Evolutionary conservation across 2,329 filamentous ascomycete species (phyloP).

Genomic region (Chrysoporthe puriensis): DNA sequence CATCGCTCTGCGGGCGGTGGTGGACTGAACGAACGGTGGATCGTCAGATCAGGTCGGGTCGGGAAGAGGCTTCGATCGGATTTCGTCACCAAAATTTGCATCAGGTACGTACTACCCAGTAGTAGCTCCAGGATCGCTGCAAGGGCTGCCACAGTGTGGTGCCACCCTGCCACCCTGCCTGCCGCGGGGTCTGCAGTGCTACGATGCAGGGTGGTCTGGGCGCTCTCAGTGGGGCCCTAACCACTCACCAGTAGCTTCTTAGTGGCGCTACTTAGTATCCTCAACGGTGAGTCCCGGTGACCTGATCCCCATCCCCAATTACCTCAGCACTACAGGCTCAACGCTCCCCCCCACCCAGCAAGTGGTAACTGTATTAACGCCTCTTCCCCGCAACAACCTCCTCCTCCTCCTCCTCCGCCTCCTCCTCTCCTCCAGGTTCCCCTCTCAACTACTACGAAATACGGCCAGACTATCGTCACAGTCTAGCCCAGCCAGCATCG

Average conservation of each 20-base stretch:
- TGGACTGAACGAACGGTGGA: background rate
- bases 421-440: background rate
- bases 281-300: background rate
- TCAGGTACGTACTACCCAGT: background rate
- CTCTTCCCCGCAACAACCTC: slow-evolving; percentile 5
- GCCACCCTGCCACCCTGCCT: background rate
- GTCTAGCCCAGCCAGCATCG: background rate
- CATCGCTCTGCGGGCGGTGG: slow-evolving; percentile 5
- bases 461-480: background rate
- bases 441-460: background rate
- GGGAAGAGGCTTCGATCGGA: background rate
- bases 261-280: background rate
- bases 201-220: background rate
- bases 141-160: background rate
- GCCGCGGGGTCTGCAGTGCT: background rate
- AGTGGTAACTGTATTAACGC: background rate
- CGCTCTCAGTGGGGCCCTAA: background rate
- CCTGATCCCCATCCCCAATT: background rate
- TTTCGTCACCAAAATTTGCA: slow-evolving; percentile 17
- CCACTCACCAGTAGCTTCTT: background rate
- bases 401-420: background rate
- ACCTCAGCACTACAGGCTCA: slow-evolving; percentile 6
- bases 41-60: background rate
- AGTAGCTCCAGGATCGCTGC: slow-evolving; percentile 2
- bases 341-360: background rate